Percentiles rank a stretch among this genome's conserved stretches.
phyloP scores from a whole-genome alignment of 1,139 yeast genomes.

The Magnusiomyces magnusii region DNA sequence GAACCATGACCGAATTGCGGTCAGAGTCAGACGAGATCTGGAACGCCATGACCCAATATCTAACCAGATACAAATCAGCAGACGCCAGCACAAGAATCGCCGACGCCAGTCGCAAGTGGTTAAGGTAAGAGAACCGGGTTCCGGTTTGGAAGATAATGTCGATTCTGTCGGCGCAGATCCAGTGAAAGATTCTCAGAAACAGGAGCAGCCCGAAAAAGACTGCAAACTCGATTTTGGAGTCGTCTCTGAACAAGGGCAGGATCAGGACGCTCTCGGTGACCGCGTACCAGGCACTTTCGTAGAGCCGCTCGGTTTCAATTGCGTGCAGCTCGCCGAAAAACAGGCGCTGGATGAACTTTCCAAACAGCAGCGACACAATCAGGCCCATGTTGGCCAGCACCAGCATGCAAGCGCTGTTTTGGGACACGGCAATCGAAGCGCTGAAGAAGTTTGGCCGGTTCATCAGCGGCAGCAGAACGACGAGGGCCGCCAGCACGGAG shows the following conservation, averaged over 20 bases:
- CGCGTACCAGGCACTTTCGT: conserved; percentile 61
- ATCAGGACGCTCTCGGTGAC: conserved; percentile 59
- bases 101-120: conserved; percentile 34
- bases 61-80: conserved; percentile 48
- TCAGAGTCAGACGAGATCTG: conserved; percentile 1
- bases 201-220: conserved; percentile 37
- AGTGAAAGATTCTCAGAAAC: conserved; percentile 62
- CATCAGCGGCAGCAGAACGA: conserved; percentile 31
- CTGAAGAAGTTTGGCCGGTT: conserved; percentile 40
- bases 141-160: conserved; percentile 33
- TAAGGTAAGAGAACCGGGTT: conserved; percentile 28
- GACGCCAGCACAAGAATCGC: conserved; percentile 39
- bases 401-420: conserved; percentile 37
- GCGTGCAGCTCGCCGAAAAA: conserved; percentile 72
- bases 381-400: conserved; percentile 41
- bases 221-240: conserved; percentile 44
- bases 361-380: conserved; percentile 36
- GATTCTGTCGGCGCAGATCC: conserved; percentile 47
- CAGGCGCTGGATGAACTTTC: conserved; percentile 41
- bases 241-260: conserved; percentile 51
- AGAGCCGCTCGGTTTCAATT: conserved; percentile 69
- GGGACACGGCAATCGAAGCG: conserved; percentile 40
- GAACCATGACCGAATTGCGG: conserved; percentile 37
- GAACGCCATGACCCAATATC: conserved; percentile 45
- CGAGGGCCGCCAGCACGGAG: conserved; percentile 29